phyloP scores from a whole-genome alignment of 129 eudicot genomes.

The Lactuca saligna region DNA sequence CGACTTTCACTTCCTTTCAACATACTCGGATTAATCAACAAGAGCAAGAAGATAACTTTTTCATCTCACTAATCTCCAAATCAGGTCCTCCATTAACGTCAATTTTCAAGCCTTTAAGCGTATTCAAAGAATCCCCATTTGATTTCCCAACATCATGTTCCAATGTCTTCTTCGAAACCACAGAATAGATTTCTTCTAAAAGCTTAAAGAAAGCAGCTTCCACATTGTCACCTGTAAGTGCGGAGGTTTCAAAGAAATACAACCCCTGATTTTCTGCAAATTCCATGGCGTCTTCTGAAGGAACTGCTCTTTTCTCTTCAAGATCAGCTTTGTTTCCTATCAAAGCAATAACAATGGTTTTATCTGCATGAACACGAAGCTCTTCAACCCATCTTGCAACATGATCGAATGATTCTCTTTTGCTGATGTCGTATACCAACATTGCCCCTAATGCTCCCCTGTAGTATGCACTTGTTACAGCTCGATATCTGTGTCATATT shows the following conservation, averaged over 20 bases:
- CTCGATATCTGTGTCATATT: conserved; percentile 54
- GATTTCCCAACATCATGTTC: conserved; percentile 44
- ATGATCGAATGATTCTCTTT: conserved; percentile 69
- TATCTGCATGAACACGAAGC: conserved; percentile 74
- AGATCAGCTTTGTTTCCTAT: conserved; percentile 85
- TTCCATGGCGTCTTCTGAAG: conserved; percentile 70
- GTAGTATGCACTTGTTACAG: conserved; percentile 87
- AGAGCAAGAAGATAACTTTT: conserved; percentile 62
- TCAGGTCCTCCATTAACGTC: conserved; percentile 56
- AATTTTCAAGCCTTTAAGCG: conserved; percentile 56
- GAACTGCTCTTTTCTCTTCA: conserved; percentile 57
- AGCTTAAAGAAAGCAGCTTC: conserved; percentile 65
- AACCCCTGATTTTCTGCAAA: conserved; percentile 69
- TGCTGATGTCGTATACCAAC: conserved; percentile 77
- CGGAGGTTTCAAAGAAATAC: conserved; percentile 77
- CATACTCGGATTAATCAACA: conserved; percentile 42
- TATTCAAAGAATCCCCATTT: conserved; percentile 14
- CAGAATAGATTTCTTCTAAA: conserved; percentile 57
- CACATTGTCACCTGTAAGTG: conserved; percentile 79
- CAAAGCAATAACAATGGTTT: conserved; percentile 59
- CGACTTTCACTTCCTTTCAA: background rate
- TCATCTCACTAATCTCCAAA: conserved; percentile 76
- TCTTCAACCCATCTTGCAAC: conserved; percentile 85
- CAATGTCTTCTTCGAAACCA: conserved; percentile 64
- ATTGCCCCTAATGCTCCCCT: conserved; percentile 91